Percentiles rank a stretch among this genome's conserved stretches.
Evolutionary conservation across 345 rosid genomes (phyloP).

Genomic region (Microcos paniculata): DNA sequence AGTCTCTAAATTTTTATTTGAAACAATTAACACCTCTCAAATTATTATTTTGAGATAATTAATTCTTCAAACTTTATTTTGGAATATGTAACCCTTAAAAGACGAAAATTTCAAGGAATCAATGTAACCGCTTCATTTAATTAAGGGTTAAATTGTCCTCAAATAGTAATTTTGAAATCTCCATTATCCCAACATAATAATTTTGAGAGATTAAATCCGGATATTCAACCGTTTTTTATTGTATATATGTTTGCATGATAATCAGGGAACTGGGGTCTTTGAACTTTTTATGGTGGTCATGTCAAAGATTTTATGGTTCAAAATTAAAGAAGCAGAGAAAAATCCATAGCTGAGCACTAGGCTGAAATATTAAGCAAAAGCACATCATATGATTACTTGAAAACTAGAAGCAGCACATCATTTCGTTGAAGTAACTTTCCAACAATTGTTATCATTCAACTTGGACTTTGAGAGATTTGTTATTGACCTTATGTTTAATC

Average conservation of each 20-base stretch:
- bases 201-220: no score
- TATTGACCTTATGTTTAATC: background rate
- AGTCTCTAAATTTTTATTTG: no score
- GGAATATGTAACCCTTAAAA: no score
- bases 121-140: no score
- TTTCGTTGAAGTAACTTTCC: slow-evolving; percentile 15
- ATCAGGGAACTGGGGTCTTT: background rate
- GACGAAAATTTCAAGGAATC: no score
- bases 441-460: slow-evolving; percentile 18
- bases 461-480: slow-evolving; percentile 16
- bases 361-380: background rate
- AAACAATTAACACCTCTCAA: no score
- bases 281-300: slow-evolving; percentile 2
- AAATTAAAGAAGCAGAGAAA: background rate
- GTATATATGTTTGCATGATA: background rate
- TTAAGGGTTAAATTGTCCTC: no score
- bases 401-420: slow-evolving; percentile 1
- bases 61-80: no score
- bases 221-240: no score
- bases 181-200: no score
- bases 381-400: background rate
- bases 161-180: no score
- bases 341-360: background rate
- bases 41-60: no score
- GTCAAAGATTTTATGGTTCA: background rate